These are phyloP conservation scores for Bassia scoparia DNA, from an alignment of 148 eudicot species.

Conservation along the genomic window DNA sequence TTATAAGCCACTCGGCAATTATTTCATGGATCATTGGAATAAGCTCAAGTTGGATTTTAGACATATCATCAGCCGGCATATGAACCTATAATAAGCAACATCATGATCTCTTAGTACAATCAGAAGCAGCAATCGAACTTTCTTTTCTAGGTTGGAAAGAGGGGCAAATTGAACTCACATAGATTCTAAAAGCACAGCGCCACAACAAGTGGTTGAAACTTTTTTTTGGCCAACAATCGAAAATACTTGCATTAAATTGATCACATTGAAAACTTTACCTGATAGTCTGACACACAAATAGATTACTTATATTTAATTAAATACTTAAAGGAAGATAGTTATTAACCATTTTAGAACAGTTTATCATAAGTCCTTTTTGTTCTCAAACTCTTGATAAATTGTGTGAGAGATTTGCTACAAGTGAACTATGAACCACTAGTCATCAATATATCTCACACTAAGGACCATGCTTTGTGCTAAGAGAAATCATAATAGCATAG, in stretches of 20 bases:
- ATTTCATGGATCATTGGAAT: slow-evolving; percentile 81
- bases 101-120: slow-evolving; percentile 8
- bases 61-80: slow-evolving; percentile 58
- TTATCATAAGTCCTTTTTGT: neutral
- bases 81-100: slow-evolving; percentile 53
- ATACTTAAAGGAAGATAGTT: no score
- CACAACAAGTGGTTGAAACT: no score
- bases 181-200: neutral
- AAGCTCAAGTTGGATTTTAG: slow-evolving; percentile 77
- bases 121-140: neutral
- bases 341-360: no score
- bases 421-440: neutral
- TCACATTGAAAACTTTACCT: neutral
- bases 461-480: neutral
- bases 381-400: neutral
- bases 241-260: neutral
- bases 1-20: slow-evolving; percentile 84
- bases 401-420: neutral
- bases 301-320: neutral
- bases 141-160: neutral
- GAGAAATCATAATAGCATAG: neutral
- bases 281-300: neutral
- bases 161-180: neutral
- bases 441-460: neutral
- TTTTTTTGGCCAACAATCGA: no score